phyloP scores from a whole-genome alignment of 2,329 filamentous ascomycete genomes.

The Alternaria novae-zelandiae region DNA sequence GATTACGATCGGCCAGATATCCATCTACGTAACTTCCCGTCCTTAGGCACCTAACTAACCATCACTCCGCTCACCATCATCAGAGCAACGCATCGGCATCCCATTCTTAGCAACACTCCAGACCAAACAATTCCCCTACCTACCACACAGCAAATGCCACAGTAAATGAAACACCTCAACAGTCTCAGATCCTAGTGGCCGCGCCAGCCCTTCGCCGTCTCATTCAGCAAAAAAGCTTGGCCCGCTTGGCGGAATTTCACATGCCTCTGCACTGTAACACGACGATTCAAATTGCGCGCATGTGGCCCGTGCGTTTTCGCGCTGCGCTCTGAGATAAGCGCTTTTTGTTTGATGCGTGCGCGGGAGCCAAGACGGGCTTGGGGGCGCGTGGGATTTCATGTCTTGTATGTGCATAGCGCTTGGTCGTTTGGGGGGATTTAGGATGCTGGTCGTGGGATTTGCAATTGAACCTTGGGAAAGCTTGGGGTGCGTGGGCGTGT shows the following conservation, averaged over 20 bases:
- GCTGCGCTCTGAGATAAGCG: neutral
- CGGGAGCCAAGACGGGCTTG: neutral
- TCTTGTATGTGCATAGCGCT: neutral
- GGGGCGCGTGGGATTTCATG: neutral
- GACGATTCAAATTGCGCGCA: neutral
- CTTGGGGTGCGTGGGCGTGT: neutral
- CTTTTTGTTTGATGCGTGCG: neutral
- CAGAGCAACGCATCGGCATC: neutral
- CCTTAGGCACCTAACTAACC: neutral
- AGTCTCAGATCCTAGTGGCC: constrained; percentile 3
- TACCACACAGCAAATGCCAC: neutral
- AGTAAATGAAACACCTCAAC: constrained; percentile 12
- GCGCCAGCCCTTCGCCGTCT: neutral
- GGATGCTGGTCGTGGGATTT: neutral
- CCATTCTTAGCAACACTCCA: neutral
- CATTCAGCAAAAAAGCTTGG: neutral
- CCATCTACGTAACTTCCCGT: neutral
- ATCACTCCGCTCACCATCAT: neutral
- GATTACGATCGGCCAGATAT: neutral
- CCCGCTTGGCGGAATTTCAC: neutral
- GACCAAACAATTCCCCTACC: neutral
- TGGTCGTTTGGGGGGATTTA: neutral
- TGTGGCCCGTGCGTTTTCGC: neutral
- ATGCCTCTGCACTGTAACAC: neutral
- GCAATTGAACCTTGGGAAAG: neutral